Evolutionary conservation across 1,284 basidiomycete genomes (phyloP), one percentile per base, ranked within the genome.

Genomic region (Gomphus bonarii): DNA sequence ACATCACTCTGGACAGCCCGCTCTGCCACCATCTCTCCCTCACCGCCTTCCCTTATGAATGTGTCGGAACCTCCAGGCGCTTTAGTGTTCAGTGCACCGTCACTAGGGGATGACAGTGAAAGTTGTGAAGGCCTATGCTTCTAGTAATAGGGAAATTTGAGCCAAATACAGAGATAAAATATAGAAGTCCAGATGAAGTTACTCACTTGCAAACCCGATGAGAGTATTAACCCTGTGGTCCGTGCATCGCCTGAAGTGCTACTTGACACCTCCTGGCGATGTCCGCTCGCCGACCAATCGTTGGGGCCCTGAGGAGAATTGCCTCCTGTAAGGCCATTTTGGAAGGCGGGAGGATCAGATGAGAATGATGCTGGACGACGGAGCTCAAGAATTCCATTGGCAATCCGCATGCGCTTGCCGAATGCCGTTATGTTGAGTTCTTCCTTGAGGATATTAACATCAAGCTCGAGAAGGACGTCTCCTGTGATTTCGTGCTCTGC

Each of bases 401-500:
- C 86, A 57, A 99, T 93, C 54, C 93, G 85, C 68, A 92, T 81
- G 16, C 95, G 90, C 69, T 97, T 95, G 22, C 95, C 97, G 64
- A 97, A 97, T 1, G 94, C 92, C 61, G 81, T 74, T 61, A 99
- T 92, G 50, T 95, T 97, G 60, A 99, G 89, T 73, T 99, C 97
- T n/a, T 73, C 75, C 73, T 98, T 98, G 65, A 99, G 84, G 18
- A 97, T 77, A 64, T 88, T 88, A 52, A 87, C 84, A 64, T 98
- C 94, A 62, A 99, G 87, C 64, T 97, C 95, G 57, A 99, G 80
- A 4, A 99, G 79, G 22, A 98, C 90, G 65, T 99, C 97, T 14
- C 97, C 95, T 0, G 93, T 91, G 60, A 99, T 99, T 70, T 99
- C 95, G 80, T 99, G 95, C 71, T 97, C 93, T 89, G 14, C 12